Evolutionary conservation across 345 rosid species (phyloP), one percentile per base, ranked within the genome.

Genomic region (Eucalyptus globulus): DNA sequence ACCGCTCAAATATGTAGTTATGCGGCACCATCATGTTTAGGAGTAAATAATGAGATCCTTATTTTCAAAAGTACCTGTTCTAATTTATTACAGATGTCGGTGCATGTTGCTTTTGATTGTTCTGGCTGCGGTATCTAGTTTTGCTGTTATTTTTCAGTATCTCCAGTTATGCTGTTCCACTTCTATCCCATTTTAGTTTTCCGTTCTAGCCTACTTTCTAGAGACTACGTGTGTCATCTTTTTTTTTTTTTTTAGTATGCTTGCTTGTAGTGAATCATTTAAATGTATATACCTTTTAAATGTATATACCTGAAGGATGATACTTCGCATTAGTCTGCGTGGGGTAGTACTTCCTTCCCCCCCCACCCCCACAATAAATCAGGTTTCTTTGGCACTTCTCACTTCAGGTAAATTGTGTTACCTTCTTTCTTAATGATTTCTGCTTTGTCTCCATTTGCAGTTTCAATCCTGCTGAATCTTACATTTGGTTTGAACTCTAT

Each of bases 401-500:
- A 19, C 47, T 76, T 37, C 1, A 37, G 47, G 15, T 76, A 1
- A 76, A 37, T 37, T 76, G 2, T 0, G 14, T 76, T 76, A 37
- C 83, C 83, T 76, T 76, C 83, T 37, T 76, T 50, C 58, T 86
- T 69, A 67, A 47, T 76, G 69, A 29, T 53, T 37, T 49, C 26
- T 51, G 34, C 8, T 19, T 88, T 88, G 9, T 14, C 19, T 34
- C 3, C 1, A 81, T 87, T 45, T 31, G 47, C 94, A 97, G 99
- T 93, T 97, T 96, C 94, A 96, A 95, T 91, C 98, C 98, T 86
- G 91, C 94, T 80, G 95, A 94, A 92, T 97, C 99, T 60, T 95
- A 92, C 88, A 95, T 96, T 89, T 96, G 99, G 99, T 96, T 97
- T 94, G 96, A 97, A 91, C 93, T 96, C 44, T 95, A 92, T 90